Percentiles rank a stretch among this genome's conserved stretches.
Conservation (phyloP, 805 yeast species). For the Starmera quercuum region DNA sequence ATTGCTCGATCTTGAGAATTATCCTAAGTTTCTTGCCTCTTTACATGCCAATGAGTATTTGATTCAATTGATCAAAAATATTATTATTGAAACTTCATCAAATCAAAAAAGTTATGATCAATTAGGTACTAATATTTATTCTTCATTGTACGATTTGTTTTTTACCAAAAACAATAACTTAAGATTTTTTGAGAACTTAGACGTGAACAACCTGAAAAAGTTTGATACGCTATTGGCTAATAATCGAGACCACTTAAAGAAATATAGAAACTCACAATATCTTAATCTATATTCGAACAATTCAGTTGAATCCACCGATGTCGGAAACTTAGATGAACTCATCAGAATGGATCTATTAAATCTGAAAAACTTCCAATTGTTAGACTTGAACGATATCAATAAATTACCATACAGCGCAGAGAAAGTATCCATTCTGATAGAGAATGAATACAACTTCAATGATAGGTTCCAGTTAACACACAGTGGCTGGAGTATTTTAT, state of each 20-base stretch:
- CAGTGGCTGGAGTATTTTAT: slow-evolving; percentile 8
- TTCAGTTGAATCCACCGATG: background rate
- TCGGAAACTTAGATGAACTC: background rate
- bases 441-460: slow-evolving; percentile 13
- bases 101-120: slow-evolving; percentile 15
- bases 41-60: slow-evolving; percentile 18
- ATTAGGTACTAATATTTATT: slow-evolving; percentile 13
- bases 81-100: slow-evolving; percentile 20
- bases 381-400: slow-evolving; percentile 15
- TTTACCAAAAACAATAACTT: slow-evolving; percentile 19
- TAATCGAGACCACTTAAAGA: slow-evolving; percentile 18
- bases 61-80: slow-evolving; percentile 15
- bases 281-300: slow-evolving; percentile 12
- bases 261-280: slow-evolving; percentile 17
- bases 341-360: slow-evolving; percentile 13
- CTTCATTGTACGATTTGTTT: slow-evolving; percentile 18
- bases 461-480: slow-evolving; percentile 6
- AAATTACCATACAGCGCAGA: slow-evolving; percentile 13
- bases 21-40: slow-evolving; percentile 20
- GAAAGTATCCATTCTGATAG: slow-evolving; percentile 13
- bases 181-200: slow-evolving; percentile 15
- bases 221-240: slow-evolving; percentile 16
- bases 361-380: slow-evolving; percentile 15
- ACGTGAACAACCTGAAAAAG: slow-evolving; percentile 18
- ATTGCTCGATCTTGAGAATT: slow-evolving; percentile 13